These are phyloP conservation scores for Fusarium paranaense DNA, from an alignment of 2,329 filamentous ascomycete species.

Conservation along the genomic window DNA sequence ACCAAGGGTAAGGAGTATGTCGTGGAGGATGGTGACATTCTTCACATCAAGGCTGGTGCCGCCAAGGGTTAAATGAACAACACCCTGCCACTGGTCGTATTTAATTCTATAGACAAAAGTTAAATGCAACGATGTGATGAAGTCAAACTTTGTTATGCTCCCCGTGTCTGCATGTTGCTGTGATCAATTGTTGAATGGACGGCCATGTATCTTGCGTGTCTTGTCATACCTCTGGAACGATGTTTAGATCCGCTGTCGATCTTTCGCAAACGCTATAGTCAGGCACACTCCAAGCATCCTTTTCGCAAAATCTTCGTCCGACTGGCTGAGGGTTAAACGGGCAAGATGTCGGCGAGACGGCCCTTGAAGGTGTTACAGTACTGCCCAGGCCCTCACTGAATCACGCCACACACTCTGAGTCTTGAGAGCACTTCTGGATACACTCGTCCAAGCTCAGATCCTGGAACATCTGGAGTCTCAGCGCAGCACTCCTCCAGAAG, in stretches of 20 bases:
- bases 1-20: slow-evolving; percentile 99
- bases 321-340: not conserved
- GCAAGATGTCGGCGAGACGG: not conserved
- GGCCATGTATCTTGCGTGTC: not conserved
- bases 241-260: not conserved
- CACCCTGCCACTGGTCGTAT: slow-evolving; percentile 11
- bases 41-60: slow-evolving; percentile 91
- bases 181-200: not conserved
- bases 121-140: slow-evolving; percentile 41
- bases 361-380: not conserved
- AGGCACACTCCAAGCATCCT: not conserved
- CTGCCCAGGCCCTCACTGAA: not conserved
- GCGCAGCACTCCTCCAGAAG: not conserved
- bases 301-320: not conserved
- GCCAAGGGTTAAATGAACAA: slow-evolving; percentile 71
- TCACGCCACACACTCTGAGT: not conserved
- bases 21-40: slow-evolving; percentile 82
- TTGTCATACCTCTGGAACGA: not conserved
- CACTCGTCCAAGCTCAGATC: not conserved
- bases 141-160: not conserved
- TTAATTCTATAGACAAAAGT: slow-evolving; percentile 36
- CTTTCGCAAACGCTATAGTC: not conserved
- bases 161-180: not conserved
- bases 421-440: not conserved
- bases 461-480: not conserved